Evolutionary conservation across 164 flowering plant genomes (phyloP), one percentile per base, ranked within the genome.

Genomic region (Vitis cinerea): DNA sequence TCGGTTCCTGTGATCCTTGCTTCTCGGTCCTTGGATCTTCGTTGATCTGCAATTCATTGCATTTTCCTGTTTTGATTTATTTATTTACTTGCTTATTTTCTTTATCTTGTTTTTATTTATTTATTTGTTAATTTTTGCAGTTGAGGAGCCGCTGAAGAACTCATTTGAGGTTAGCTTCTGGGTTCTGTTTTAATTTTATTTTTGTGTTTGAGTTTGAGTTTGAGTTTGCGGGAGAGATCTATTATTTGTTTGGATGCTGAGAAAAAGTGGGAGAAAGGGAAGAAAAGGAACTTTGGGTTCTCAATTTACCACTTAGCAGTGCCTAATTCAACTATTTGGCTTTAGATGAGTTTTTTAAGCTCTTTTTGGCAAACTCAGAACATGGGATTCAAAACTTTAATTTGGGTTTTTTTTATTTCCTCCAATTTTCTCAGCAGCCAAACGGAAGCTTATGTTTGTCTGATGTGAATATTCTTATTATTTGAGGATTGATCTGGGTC

Each of bases 101-200:
- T 11, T 53, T 59, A 16, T 10, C 59, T 44, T 47, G 11, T 2
- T 63, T 65, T 71, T 9, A 60, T 44, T 69, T 59, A 62, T 65
- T 71, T 65, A 10, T 15, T 58, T 53, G 29, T 65, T 58, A 12
- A 23, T 65, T 71, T 49, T 65, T 74, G 72, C 82, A 86, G 90
- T 83, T 19, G 90, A 84, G 61, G 87, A 81, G 71, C 65, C 84
- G 44, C 70, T 81, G 72, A 80, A 75, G 77, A 74, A 60, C 8
- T 76, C 86, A 65, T 86, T 79, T 60, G 55, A 78, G 88, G 90
- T 86, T 66, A 61, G 74, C 67, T 9, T 61, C 19, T 51, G 2
- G 59, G 11, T 70, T 62, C 50, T 50, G 17, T 50, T 59, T 56
- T 1, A 2, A 51, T 23, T 59, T 8, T 48, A 12, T 71, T 60